Conservation (phyloP, 75 land plant genomes). For the Sequoiadendron giganteum region DNA sequence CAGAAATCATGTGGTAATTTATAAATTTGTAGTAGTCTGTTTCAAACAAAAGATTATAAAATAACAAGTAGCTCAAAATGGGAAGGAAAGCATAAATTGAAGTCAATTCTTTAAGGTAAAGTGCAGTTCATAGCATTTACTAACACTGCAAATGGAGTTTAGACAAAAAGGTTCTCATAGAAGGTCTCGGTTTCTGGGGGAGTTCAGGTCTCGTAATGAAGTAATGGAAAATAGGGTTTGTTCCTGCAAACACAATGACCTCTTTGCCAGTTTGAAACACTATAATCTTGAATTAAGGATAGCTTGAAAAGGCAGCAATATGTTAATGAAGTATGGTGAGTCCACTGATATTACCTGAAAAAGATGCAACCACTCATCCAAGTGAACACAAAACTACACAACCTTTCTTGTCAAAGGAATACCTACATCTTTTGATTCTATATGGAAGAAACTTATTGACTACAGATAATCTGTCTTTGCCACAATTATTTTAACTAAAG, state of each 20-base stretch:
- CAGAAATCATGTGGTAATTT: not conserved
- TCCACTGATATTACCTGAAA: not conserved
- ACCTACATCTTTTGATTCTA: not conserved
- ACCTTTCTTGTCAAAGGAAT: not conserved
- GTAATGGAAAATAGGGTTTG: not conserved
- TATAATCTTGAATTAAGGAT: no score
- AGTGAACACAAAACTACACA: no score
- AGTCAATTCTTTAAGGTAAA: not conserved
- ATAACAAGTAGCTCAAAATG: not conserved
- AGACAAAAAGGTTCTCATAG: no score
- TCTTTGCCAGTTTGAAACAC: not conserved
- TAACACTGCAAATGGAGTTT: no score
- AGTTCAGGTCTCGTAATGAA: not conserved
- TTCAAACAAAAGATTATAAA: no score
- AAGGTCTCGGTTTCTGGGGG: not conserved
- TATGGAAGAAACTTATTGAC: not conserved
- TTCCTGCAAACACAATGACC: not conserved
- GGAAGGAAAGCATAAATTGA: not conserved
- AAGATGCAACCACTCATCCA: not conserved
- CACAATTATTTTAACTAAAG: not conserved
- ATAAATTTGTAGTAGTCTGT: no score
- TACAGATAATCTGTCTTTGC: not conserved
- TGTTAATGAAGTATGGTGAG: not conserved
- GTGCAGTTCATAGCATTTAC: no score
- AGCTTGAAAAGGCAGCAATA: not conserved